These are phyloP conservation scores for Kurtzmaniella natalensis DNA, from an alignment of 1,139 yeast species.

Conservation along the genomic window DNA sequence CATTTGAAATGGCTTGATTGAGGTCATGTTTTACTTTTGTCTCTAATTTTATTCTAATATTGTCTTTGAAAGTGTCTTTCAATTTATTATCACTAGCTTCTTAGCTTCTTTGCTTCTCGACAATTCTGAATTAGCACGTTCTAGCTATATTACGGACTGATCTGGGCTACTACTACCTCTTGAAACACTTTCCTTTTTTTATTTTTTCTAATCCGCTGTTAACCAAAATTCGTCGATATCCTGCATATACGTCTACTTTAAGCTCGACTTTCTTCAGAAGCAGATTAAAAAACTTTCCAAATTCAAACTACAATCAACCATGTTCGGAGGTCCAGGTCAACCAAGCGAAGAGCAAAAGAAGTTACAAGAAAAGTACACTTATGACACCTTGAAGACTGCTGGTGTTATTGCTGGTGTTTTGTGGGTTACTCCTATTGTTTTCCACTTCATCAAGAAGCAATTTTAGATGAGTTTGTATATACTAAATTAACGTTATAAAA, in stretches of 20 bases:
- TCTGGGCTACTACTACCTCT: too few species aligned
- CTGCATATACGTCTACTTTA: too few species aligned
- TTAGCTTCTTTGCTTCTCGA: too few species aligned
- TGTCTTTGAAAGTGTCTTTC: too few species aligned
- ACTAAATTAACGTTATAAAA: too few species aligned
- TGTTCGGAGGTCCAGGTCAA: slow-evolving; percentile 79
- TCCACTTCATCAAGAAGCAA: slow-evolving; percentile 59
- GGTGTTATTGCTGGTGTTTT: slow-evolving; percentile 70
- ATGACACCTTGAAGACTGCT: slow-evolving; percentile 62
- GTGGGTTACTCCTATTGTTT: slow-evolving; percentile 69
- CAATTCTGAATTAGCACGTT: too few species aligned
- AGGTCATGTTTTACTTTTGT: slow-evolving; percentile 53
- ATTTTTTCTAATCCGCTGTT: too few species aligned
- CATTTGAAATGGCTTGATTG: slow-evolving; percentile 79
- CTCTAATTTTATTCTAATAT: too few species aligned
- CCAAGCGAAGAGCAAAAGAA: slow-evolving; percentile 77
- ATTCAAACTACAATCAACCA: slow-evolving; percentile 17
- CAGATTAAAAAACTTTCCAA: slow-evolving; percentile 1
- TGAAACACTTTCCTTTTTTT: too few species aligned
- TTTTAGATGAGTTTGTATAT: slow-evolving; percentile 22
- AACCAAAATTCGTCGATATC: neutral
- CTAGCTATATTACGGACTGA: too few species aligned
- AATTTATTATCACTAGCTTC: too few species aligned
- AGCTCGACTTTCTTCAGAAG: neutral
- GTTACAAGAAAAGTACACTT: slow-evolving; percentile 65